A percentile compares a stretch with the other conserved stretches of the same genome.
Evolutionary conservation across 805 yeast species (phyloP).

Genomic region (Sugiyamaella boreocaroliniensis): DNA sequence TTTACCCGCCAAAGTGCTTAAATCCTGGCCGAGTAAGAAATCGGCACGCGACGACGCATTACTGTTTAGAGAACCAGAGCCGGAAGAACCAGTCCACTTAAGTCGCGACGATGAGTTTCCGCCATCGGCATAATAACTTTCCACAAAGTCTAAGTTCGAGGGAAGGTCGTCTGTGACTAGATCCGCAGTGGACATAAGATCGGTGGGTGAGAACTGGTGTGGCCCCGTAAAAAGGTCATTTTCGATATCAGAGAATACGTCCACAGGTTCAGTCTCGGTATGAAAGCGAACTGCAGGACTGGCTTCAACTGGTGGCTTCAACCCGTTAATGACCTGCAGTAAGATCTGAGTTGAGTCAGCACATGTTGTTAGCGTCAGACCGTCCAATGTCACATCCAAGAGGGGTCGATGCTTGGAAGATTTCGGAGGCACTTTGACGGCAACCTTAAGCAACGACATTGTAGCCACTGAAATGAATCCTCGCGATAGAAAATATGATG

Average conservation of each 20-base stretch:
- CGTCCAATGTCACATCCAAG: slow-evolving; percentile 26
- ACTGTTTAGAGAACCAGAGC: slow-evolving; percentile 9
- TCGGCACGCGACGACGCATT: slow-evolving; percentile 22
- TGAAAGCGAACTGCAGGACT: slow-evolving; percentile 55
- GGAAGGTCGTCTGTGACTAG: slow-evolving; percentile 21
- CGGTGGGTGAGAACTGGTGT: neutral
- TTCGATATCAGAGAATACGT: slow-evolving; percentile 40
- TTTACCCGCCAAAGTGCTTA: slow-evolving; percentile 25
- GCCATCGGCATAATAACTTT: slow-evolving; percentile 28
- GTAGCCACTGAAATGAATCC: slow-evolving; percentile 54
- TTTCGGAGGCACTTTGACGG: neutral
- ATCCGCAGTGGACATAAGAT: slow-evolving; percentile 29
- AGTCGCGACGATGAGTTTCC: slow-evolving; percentile 7
- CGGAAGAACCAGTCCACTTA: slow-evolving; percentile 13
- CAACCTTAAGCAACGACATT: slow-evolving; percentile 26
- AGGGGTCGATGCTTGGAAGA: neutral
- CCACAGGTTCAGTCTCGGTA: slow-evolving; percentile 31
- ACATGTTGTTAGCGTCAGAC: slow-evolving; percentile 38
- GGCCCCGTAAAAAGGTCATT: slow-evolving; percentile 28
- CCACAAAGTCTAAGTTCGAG: slow-evolving; percentile 26
- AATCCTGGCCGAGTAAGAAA: slow-evolving; percentile 28
- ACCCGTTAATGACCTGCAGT: slow-evolving; percentile 58
- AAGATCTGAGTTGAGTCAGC: slow-evolving; percentile 81
- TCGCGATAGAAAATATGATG: slow-evolving; percentile 31
- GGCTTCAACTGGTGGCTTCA: slow-evolving; percentile 59